A percentile compares a stretch with the other conserved stretches of the same genome.
Conservation (phyloP, 225 moss, liverwort and hornwort genomes). For the Pleurozium schreberi region DNA sequence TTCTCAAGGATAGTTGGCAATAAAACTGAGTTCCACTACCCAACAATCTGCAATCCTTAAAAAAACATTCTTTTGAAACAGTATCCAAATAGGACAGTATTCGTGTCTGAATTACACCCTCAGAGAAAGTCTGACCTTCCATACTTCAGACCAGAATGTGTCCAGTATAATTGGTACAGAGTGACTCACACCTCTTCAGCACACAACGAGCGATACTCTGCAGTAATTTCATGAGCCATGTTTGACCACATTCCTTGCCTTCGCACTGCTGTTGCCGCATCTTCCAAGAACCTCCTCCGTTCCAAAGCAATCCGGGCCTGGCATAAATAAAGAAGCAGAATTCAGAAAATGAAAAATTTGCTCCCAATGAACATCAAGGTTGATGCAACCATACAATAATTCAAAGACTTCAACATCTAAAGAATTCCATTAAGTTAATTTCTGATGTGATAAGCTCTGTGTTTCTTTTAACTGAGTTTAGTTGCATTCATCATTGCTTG, state of each 20-base stretch:
- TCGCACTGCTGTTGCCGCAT: conserved; percentile 42
- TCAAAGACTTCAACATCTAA: not conserved
- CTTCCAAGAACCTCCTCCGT: conserved; percentile 51
- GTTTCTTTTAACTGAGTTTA: not conserved
- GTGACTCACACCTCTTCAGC: conserved; percentile 54
- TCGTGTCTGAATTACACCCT: conserved; percentile 1
- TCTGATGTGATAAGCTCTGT: not conserved
- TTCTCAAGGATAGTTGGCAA: not conserved
- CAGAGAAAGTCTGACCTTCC: not conserved
- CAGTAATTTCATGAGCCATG: conserved; percentile 53
- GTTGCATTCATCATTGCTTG: not conserved
- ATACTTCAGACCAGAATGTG: not conserved
- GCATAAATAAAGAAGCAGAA: not conserved
- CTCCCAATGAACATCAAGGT: not conserved
- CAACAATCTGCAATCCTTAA: not conserved
- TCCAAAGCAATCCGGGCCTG: conserved; percentile 62
- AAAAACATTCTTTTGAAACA: not conserved
- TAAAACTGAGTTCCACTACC: not conserved
- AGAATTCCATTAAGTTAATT: not conserved
- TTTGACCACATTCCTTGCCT: conserved; percentile 56
- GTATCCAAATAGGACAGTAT: not conserved
- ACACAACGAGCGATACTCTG: conserved; percentile 62
- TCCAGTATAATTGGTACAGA: conserved; percentile 8
- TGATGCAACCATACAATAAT: not conserved
- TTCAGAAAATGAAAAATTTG: not conserved